phyloP scores from a whole-genome alignment of 371 early-diverging fungal species.

The Chytridiales sp. region DNA sequence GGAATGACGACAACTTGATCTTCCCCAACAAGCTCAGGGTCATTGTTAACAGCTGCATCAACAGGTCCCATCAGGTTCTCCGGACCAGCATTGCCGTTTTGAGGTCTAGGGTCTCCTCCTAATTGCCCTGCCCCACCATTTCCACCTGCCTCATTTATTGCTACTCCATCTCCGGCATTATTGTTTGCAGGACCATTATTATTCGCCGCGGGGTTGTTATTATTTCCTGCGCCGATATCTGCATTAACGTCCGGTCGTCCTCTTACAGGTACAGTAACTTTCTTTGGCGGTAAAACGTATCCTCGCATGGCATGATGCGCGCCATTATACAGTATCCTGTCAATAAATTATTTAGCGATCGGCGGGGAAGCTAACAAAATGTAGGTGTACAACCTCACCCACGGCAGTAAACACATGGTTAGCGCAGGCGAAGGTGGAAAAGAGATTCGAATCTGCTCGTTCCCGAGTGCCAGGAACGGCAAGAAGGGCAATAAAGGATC shows the following conservation, averaged over 20 bases:
- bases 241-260: neutral
- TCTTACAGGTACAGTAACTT: neutral
- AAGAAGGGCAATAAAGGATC: conserved; percentile 33
- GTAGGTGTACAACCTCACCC: conserved; percentile 18
- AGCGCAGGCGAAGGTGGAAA: conserved; percentile 39
- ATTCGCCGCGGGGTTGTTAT: too few relatives aligned
- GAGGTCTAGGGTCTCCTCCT: conserved; percentile 8
- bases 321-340: conserved; percentile 16
- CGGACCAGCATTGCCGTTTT: too few relatives aligned
- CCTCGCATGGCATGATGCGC: conserved; percentile 10
- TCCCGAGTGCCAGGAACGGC: conserved; percentile 24
- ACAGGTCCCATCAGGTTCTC: neutral
- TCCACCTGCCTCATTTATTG: neutral
- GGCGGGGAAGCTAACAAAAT: neutral
- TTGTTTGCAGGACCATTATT: conserved; percentile 13
- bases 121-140: conserved; percentile 4
- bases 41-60: neutral
- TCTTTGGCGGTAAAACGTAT: conserved; percentile 6
- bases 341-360: neutral
- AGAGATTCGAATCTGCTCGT: conserved; percentile 21
- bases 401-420: conserved; percentile 38
- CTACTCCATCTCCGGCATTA: too few relatives aligned
- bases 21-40: neutral
- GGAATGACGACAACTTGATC: conserved; percentile 3
- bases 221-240: neutral